Base-by-base conservation (phyloP, 805 yeast species). In the Cyberlindnera subsufficiens region DNA sequence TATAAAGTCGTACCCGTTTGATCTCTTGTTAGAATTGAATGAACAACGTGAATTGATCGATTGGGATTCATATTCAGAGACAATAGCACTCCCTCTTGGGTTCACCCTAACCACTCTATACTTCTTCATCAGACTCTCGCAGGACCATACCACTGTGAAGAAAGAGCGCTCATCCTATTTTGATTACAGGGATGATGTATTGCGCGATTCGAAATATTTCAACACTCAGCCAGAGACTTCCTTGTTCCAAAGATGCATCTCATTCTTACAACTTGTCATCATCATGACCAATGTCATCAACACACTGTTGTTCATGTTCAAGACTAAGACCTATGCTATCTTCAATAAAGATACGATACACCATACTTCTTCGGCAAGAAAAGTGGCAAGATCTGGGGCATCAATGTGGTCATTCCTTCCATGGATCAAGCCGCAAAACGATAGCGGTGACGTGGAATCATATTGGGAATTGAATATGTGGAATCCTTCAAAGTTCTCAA, bases 391-490 rank as follows among this genome's bases (percentile, higher is more conserved):
- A 27, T 6, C 37, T 18, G 11, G 6, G 8, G 8, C 15, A 5
- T 30, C 39, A 18, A 11, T 25, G 18, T 35, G 8, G 25, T 30
- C 30, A 19, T 30, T n/a, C 25, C 29, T 11, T 37, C 39, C 39
- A 30, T 18, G 16, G 39, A 31, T 30, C 30, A 35, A 30, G 27
- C 11, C 5, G 27, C 13, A 27, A 14, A 36, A 47, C 3, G 45
- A 47, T 13, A 46, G 35, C 11, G 43, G 45, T 6, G 53, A 46
- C 25, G 37, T 49, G 3, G 60, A 50, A 13, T 64, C 64, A 17
- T 70, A 71, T 30, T 82, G 83, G 77, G 74, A 76, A 44, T 58
- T 85, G 34, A 64, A 63, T 16, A 73, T 82, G 39, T 85, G 95
- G 95, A 67, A 69, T 35, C 91, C 91, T 0, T 71, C 82, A 0